phyloP scores from a whole-genome alignment of 2,329 filamentous ascomycete genomes.

The Akanthomyces muscarius region DNA sequence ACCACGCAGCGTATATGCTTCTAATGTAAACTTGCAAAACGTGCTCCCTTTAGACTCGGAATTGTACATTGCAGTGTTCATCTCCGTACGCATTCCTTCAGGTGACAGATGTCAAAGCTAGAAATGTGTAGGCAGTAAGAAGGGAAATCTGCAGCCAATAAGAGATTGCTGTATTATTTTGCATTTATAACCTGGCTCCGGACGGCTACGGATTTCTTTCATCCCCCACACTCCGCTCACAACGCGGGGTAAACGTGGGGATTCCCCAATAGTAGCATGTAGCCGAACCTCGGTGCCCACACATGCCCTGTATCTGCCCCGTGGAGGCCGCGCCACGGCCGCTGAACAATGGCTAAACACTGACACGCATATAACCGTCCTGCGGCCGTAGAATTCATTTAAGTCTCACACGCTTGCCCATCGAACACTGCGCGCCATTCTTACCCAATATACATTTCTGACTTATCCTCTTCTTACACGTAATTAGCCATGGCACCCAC shows the following conservation, averaged over 20 bases:
- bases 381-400: not conserved
- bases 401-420: not conserved
- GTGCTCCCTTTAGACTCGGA: no score
- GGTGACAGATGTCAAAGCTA: no score
- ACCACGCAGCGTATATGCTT: not conserved
- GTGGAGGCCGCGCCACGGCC: not conserved
- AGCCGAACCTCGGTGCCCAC: slow-evolving; percentile 11
- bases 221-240: slow-evolving; percentile 8
- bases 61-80: no score
- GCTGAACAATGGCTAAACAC: not conserved
- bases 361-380: slow-evolving; percentile 4
- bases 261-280: slow-evolving; percentile 1
- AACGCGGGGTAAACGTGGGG: slow-evolving; percentile 12
- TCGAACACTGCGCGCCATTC: not conserved
- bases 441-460: not conserved
- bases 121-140: not conserved
- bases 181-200: no score
- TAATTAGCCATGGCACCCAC: slow-evolving; percentile 21
- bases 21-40: not conserved
- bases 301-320: no score
- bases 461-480: not conserved
- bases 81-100: no score
- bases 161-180: no score
- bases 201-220: not conserved
- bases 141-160: no score